Evolutionary conservation across 192 early-diverging fungal genomes (phyloP).

Genomic region (Backusella mclennaniae): DNA sequence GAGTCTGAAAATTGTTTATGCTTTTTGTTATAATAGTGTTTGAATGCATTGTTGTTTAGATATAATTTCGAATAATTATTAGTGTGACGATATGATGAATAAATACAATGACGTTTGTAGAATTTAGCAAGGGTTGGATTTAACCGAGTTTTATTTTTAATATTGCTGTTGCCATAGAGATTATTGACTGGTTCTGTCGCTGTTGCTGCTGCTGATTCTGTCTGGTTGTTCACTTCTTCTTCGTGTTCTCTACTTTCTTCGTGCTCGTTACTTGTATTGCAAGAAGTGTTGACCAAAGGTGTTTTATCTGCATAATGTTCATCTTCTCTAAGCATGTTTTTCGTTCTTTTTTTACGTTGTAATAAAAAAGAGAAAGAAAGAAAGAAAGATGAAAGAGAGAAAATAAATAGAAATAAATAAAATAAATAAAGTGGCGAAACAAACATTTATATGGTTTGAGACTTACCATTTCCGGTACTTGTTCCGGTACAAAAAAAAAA

Average conservation of each 20-base stretch:
- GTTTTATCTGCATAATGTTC: background rate
- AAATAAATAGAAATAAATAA: background rate
- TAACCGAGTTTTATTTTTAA: constrained; percentile 1
- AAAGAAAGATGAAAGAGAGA: background rate
- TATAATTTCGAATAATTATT: background rate
- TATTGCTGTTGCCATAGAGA: background rate
- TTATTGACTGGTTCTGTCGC: background rate
- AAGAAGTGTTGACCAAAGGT: background rate
- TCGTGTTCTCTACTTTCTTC: background rate
- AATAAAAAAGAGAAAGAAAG: background rate
- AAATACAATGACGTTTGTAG: background rate
- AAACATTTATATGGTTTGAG: constrained; percentile 2
- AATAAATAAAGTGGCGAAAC: constrained; percentile 3
- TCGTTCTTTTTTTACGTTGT: background rate
- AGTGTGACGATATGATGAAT: background rate
- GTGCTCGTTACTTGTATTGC: background rate
- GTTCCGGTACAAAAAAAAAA: background rate
- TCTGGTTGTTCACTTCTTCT: background rate
- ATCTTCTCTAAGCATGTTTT: background rate
- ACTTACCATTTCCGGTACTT: constrained; percentile 8
- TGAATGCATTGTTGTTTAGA: background rate
- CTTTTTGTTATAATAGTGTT: constrained; percentile 1
- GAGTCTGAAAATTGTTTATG: background rate
- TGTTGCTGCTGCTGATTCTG: background rate
- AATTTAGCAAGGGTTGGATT: background rate